A percentile compares a stretch with the other conserved stretches of the same genome.
phyloP scores from a whole-genome alignment of 495 filamentous ascomycete genomes.

The Penicillium robsamsonii region DNA sequence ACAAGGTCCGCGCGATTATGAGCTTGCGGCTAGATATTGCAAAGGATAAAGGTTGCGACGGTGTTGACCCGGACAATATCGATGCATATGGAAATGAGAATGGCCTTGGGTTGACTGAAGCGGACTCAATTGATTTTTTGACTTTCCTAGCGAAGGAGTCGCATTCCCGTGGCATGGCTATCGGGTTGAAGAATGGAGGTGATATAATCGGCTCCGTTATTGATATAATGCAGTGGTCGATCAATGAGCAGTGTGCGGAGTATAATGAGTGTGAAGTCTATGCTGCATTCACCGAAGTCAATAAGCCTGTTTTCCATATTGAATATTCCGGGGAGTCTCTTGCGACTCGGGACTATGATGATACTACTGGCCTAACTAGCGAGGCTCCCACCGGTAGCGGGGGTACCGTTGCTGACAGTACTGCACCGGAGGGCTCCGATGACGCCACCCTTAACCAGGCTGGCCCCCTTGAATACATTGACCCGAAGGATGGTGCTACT shows the following conservation, averaged over 20 bases:
- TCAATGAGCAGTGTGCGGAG: slow-evolving; percentile 71
- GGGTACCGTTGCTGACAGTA: not conserved
- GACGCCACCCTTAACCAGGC: no score
- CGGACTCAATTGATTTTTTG: slow-evolving; percentile 57
- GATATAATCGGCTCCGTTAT: slow-evolving; percentile 58
- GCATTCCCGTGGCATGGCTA: slow-evolving; percentile 45
- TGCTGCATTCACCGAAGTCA: slow-evolving; percentile 52
- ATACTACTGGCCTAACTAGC: no score
- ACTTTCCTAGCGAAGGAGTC: slow-evolving; percentile 57
- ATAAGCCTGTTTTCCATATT: slow-evolving; percentile 73
- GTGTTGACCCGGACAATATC: slow-evolving; percentile 70
- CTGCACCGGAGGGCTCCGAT: no score
- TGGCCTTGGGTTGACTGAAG: slow-evolving; percentile 54
- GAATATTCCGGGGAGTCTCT: slow-evolving; percentile 55
- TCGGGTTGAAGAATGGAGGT: slow-evolving; percentile 69
- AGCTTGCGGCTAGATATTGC: slow-evolving; percentile 53
- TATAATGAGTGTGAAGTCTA: slow-evolving; percentile 58
- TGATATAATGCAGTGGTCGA: slow-evolving; percentile 59
- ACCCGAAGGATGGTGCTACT: no score
- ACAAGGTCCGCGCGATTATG: slow-evolving; percentile 62
- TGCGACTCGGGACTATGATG: not conserved
- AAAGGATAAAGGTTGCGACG: slow-evolving; percentile 62
- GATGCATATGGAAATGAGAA: slow-evolving; percentile 61
- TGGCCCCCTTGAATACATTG: no score
- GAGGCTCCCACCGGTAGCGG: not conserved